phyloP scores from a whole-genome alignment of 768 basidiomycete species.

The Daedalea quercina region DNA sequence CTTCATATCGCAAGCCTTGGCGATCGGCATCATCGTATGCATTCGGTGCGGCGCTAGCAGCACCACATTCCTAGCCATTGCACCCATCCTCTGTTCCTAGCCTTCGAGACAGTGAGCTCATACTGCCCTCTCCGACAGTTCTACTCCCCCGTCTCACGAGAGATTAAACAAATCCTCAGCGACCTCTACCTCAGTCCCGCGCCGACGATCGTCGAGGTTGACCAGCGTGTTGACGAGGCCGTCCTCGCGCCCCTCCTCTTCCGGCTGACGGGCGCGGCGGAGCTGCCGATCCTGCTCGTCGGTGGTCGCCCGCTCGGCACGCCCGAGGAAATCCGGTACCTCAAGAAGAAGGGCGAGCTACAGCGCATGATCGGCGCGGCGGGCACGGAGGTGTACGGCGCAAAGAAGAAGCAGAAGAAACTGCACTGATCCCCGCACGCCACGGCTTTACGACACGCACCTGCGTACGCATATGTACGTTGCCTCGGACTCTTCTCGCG shows the following conservation, averaged over 20 bases:
- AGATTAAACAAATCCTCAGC: slow-evolving; percentile 53
- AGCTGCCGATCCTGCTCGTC: slow-evolving; percentile 63
- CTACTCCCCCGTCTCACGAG: slow-evolving; percentile 59
- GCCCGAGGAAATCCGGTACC: slow-evolving; percentile 43
- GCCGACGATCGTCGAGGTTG: slow-evolving; percentile 65
- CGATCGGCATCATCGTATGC: no score
- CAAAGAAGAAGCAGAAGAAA: slow-evolving; percentile 42
- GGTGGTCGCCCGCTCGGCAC: slow-evolving; percentile 47
- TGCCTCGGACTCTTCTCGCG: not conserved
- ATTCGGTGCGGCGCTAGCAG: no score
- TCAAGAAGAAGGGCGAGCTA: slow-evolving; percentile 47
- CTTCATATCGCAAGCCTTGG: no score
- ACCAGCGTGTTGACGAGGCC: slow-evolving; percentile 62
- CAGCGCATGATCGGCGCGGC: slow-evolving; percentile 41
- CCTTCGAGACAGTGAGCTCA: not conserved
- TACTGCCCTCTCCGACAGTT: slow-evolving; percentile 28
- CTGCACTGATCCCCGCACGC: not conserved
- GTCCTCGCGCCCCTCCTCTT: slow-evolving; percentile 55
- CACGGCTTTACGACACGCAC: not conserved
- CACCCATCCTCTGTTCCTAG: no score
- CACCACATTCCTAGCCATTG: no score
- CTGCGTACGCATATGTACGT: not conserved
- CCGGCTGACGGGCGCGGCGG: slow-evolving; percentile 48
- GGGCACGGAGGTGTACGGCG: slow-evolving; percentile 49
- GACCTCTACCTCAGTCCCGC: slow-evolving; percentile 52